Evolutionary conservation across 495 filamentous ascomycete genomes (phyloP), one percentile per base, ranked within the genome.

Genomic region (Xylaria palmicola): DNA sequence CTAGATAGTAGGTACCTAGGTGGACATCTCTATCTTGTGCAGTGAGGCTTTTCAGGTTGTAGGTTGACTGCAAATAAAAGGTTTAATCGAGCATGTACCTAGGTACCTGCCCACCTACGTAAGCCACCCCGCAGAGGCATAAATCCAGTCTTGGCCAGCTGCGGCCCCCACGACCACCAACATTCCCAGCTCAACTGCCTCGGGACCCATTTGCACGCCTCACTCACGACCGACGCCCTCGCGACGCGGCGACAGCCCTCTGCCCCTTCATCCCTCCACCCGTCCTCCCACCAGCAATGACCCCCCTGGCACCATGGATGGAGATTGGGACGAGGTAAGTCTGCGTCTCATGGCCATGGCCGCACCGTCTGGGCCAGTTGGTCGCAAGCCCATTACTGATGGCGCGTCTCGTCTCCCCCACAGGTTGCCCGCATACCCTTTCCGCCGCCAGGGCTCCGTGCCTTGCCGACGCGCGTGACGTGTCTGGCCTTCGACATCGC

Each of bases 401-500:
- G 26, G 36, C 56, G 56, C 36, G 65, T 50, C 30, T 15, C 61
- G 40, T 60, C 4, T 17, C n/a, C 19, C 56, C 32, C 24, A 68
- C 77, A 93, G 85, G 79, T 92, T 72, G 83, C 84, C 75, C 84
- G 88, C 69, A 81, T 90, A 72, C 79, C 82, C 62, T 81, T 90
- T 71, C 88, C 88, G 56, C 83, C 87, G 60, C 85, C 88, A 49
- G 84, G 79, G 54, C 71, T 79, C 62, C 84, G 87, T 72, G 81
- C 78, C 30, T 68, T 86, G 63, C 80, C 87, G 3, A 85, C 88
- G n/a, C 81, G 85, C 44, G 84, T 86, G 55, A 85, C 87, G 5
- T 84, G 90, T 9, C 75, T 96, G 62, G 88, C 90, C 22, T 98
- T 98, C 69, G 94, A 99, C 70, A 87, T 87, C 59, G 79, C 83